Evolutionary conservation across 2,329 filamentous ascomycete genomes (phyloP), one percentile per base, ranked within the genome.

Genomic region (Pseudonectria buxi): DNA sequence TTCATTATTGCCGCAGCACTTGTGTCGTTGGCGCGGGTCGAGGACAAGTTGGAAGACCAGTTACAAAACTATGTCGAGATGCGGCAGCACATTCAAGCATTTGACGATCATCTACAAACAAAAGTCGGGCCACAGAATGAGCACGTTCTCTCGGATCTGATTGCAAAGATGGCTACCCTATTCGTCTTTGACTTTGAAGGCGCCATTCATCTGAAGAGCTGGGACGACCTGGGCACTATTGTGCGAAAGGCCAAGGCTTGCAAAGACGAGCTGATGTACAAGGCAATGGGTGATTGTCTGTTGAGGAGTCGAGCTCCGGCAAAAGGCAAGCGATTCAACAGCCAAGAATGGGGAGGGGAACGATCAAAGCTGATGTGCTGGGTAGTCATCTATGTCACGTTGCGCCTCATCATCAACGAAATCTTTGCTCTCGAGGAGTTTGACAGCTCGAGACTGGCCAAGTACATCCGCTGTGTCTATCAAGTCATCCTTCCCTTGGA

Each of bases 151-250:
- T 44, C 61, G 2, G 80, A 85, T 49, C 63, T 86, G 12, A 50
- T 66, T 6, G 58, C 63, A 2, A 89, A 87, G 50, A 64, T 83
- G 25, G 70, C 79, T 6, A 73, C 78, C 3, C 61, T 94, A 13
- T 64, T 86, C 7, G 76, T 83, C 1, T 85, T 89, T 45, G 83
- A 92, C 45, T 84, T 94, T 41, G 88, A 95, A 62, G 82, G 78
- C 3, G 77, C 81, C 0, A 63, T 84, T 26, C 69, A 68, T 24
- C 64, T 92, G 4, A 73, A 78, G 40, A 68, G 72, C 14, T 92
- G 81, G 82, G 73, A 83, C 28, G 69, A 75, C 26, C 62, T 94
- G 2, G 63, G 69, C 5, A 57, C 64, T 12, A 74, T 87, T 7
- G 71, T 92, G 14, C 52, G 70, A 35, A 70, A 66, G 34, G 68